Base-by-base conservation (phyloP, 2,329 filamentous ascomycete species). In the Conoideocrella luteorostrata region DNA sequence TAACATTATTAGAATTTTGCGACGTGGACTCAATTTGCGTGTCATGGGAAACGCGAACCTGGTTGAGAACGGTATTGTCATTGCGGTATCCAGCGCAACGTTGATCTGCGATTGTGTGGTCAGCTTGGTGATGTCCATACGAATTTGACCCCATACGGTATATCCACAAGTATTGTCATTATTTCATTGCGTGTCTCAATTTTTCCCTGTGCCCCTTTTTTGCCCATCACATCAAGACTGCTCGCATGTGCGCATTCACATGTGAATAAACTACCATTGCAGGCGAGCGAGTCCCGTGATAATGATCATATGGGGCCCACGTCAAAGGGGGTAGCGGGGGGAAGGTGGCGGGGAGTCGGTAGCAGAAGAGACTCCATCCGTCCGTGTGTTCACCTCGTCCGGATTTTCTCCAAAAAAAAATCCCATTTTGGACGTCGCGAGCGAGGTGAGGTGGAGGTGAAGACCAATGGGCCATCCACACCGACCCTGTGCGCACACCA, bases 1-100 rank as follows among this genome's bases (percentile, higher is more conserved):
- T 15, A 6, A 10, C 13, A 12, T 4, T 41, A 28, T 41, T 18
- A 41, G 13, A 33, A 33, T n/a, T n/a, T n/a, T n/a, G n/a, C n/a
- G n/a, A n/a, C 10, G 12, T 20, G 15, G 29, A 13, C 17, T 15
- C 15, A 24, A 7, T 4, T 7, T 20, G 38, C 17, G 17, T 30
- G 21, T 20, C 50, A 57, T 64, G 52, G 17, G 37, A 28, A 28
- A 43, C 13, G 22, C 44, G 38, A 35, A 44, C 47, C 35, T 51
- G 48, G 26, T 44, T 56, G 43, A 63, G 55, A 30, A 58, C 46
- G 43, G 51, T 50, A 28, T 57, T 53, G 46, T 65, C 61, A 44
- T 60, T 52, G 49, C 61, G 59, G 49, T 64, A 65, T 34, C 42
- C 45, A 28, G 58, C 59, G 45, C 62, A 61, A 46, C 61, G 61